Conservation (phyloP, 768 basidiomycete genomes). For the Auriculariales sp. region DNA sequence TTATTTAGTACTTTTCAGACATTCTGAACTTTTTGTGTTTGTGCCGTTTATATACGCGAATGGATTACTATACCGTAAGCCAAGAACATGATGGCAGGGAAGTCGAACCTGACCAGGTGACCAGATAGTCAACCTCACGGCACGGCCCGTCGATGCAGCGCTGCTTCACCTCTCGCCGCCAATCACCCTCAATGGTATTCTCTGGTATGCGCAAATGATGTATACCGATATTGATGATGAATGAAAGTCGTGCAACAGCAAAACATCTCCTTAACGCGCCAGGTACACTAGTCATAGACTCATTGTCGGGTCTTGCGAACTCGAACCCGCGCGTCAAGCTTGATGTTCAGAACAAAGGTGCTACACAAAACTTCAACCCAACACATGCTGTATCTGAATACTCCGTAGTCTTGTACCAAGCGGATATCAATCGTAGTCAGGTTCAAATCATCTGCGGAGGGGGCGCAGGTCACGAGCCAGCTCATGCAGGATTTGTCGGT, state of each 20-base stretch:
- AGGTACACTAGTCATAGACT: slow-evolving; percentile 57
- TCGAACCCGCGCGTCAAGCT: slow-evolving; percentile 60
- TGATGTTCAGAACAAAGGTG: slow-evolving; percentile 60
- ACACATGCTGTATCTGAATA: not conserved
- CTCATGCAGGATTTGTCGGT: slow-evolving; percentile 87
- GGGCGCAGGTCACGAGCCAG: slow-evolving; percentile 83
- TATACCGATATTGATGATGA: no score
- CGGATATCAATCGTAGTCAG: slow-evolving; percentile 40
- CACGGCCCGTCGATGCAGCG: no score
- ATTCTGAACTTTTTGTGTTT: no score
- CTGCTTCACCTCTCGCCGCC: no score
- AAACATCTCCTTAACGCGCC: slow-evolving; percentile 77
- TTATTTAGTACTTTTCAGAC: no score
- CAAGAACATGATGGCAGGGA: no score
- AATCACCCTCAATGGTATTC: not conserved
- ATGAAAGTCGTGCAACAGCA: slow-evolving; percentile 12
- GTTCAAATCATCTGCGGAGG: slow-evolving; percentile 75
- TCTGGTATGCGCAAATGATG: no score
- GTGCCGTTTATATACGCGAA: no score
- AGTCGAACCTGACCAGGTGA: no score
- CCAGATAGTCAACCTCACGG: no score
- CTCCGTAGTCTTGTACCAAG: slow-evolving; percentile 44
- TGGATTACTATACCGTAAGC: no score
- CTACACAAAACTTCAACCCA: not conserved
- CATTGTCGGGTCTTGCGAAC: slow-evolving; percentile 41